Conservation (phyloP, 768 basidiomycete genomes). For the Lactarius sp. region DNA sequence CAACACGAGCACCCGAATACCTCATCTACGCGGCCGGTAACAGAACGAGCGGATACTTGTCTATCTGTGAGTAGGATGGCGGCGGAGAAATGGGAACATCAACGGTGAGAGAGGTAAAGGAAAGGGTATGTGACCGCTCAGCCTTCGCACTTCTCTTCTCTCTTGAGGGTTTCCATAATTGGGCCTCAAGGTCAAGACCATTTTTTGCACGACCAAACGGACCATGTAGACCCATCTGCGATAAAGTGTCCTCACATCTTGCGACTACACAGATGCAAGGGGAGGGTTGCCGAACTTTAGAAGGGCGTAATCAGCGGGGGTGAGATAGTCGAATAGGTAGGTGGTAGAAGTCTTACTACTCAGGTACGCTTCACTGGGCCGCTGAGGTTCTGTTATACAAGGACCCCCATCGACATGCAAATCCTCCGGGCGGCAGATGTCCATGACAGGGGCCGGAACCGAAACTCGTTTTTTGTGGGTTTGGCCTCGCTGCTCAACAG, state of each 20-base stretch:
- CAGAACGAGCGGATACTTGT: constrained; percentile 8
- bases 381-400: not conserved
- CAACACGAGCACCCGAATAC: not conserved
- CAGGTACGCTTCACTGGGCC: not conserved
- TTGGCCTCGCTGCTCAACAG: not conserved
- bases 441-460: not conserved
- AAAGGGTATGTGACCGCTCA: not conserved
- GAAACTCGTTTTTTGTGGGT: not conserved
- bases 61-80: constrained; percentile 18
- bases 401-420: not conserved
- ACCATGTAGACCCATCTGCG: not conserved
- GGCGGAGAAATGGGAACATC: constrained; percentile 7
- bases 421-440: not conserved
- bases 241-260: not conserved
- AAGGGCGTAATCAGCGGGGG: not conserved
- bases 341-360: not conserved
- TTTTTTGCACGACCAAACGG: not conserved
- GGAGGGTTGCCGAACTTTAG: not conserved
- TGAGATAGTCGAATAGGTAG: not conserved
- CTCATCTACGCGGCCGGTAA: not conserved
- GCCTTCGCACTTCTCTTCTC: not conserved
- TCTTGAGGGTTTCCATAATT: constrained; percentile 3
- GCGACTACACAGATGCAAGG: not conserved
- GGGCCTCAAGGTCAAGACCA: constrained; percentile 21
- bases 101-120: not conserved